Evolutionary conservation across 495 filamentous ascomycete species (phyloP).

Genomic region (Friedmanniomyces simplex): DNA sequence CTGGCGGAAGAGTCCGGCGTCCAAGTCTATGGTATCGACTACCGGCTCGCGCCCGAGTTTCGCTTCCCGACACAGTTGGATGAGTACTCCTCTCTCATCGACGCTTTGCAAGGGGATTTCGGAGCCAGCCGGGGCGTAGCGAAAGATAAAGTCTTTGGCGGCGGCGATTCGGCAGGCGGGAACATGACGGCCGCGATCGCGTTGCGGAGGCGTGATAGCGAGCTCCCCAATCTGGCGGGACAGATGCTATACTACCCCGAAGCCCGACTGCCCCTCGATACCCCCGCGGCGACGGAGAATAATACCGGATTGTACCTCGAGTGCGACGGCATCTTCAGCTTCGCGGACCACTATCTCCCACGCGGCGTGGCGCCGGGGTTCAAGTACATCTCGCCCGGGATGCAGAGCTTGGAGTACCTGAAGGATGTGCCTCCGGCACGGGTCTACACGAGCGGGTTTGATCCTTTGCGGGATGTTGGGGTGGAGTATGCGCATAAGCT

Average conservation of each 20-base stretch:
- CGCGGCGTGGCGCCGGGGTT: slow-evolving; percentile 10
- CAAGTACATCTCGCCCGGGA: slow-evolving; percentile 14
- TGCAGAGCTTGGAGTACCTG: slow-evolving; percentile 13
- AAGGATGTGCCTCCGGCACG: slow-evolving; percentile 19
- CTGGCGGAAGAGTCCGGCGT: slow-evolving; percentile 23
- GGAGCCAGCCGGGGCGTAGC: not conserved
- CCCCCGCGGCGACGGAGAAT: no score
- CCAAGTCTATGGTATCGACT: no score
- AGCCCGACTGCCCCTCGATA: no score
- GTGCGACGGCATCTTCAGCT: slow-evolving; percentile 34
- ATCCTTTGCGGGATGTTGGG: no score
- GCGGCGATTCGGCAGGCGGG: slow-evolving; percentile 32
- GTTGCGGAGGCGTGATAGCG: slow-evolving; percentile 24
- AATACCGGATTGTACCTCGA: slow-evolving; percentile 30
- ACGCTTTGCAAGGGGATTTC: slow-evolving; percentile 5
- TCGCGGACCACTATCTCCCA: slow-evolving; percentile 31
- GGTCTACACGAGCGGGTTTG: no score
- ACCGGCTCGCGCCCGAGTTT: slow-evolving; percentile 4
- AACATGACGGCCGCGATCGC: slow-evolving; percentile 33
- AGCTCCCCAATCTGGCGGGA: no score
- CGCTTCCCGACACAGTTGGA: slow-evolving; percentile 1
- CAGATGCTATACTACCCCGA: no score
- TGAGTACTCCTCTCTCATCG: slow-evolving; percentile 6
- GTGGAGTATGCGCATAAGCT: no score
- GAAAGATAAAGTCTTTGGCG: no score